A percentile compares a stretch with the other conserved stretches of the same genome.
Evolutionary conservation across 163 green algal genomes (phyloP).

Genomic region (Picocystis sp.): DNA sequence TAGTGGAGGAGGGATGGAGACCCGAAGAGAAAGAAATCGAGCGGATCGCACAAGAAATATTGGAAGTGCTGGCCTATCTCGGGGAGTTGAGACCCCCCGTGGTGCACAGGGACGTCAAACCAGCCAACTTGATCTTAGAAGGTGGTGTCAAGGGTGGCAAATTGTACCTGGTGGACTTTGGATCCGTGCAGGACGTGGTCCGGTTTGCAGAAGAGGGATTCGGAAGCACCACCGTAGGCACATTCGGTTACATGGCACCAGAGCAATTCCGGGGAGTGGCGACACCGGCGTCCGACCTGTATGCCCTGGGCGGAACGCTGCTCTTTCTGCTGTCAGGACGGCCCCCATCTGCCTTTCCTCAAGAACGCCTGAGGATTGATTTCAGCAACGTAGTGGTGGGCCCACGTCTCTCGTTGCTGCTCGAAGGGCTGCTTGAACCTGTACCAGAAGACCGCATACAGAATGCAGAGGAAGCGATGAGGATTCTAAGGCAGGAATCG

Average conservation of each 20-base stretch:
- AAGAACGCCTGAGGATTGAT: slow-evolving; percentile 49
- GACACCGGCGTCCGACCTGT: slow-evolving; percentile 57
- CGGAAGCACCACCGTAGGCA: slow-evolving; percentile 70
- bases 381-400: slow-evolving; percentile 18
- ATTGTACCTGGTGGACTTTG: slow-evolving; percentile 77
- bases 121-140: slow-evolving; percentile 28
- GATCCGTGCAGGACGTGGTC: slow-evolving; percentile 49
- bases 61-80: slow-evolving; percentile 68
- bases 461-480: slow-evolving; percentile 34
- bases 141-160: background rate
- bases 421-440: slow-evolving; percentile 70
- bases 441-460: slow-evolving; percentile 59
- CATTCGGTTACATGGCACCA: slow-evolving; percentile 75
- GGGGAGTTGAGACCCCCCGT: slow-evolving; percentile 40
- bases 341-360: slow-evolving; percentile 47
- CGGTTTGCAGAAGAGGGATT: slow-evolving; percentile 14
- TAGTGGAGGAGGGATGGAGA: slow-evolving; percentile 31
- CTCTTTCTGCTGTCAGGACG: slow-evolving; percentile 65
- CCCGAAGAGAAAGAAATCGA: slow-evolving; percentile 9
- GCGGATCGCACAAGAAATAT: slow-evolving; percentile 29
- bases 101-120: slow-evolving; percentile 43
- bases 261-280: slow-evolving; percentile 55
- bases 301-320: slow-evolving; percentile 67
- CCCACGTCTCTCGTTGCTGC: slow-evolving; percentile 21
- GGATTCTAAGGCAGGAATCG: slow-evolving; percentile 11